Base-by-base conservation (phyloP, 2,329 filamentous ascomycete genomes). In the Alternaria sp. region DNA sequence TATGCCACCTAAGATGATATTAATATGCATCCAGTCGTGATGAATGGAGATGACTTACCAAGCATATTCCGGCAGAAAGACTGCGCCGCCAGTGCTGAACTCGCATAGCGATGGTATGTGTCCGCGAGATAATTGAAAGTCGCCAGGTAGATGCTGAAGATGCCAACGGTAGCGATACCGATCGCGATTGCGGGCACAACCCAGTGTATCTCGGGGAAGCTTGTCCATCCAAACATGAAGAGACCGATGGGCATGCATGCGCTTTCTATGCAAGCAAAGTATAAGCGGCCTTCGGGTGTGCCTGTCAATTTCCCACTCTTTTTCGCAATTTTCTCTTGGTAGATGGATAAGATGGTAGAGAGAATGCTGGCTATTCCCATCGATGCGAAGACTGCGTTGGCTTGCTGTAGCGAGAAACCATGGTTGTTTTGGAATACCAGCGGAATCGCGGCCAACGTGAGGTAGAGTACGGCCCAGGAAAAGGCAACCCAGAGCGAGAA, bases 41-140 rank as follows among this genome's bases (percentile, higher is more conserved):
- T 15, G 6, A 25, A 37, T 6, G 56, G n/a, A 15, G 51, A 12
- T 10, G 20, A 62, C 72, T 18, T 64, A 78, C 76, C 93, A 0
- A 97, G 82, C 2, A 97, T 83, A 76, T 97, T 97, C 11, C 94
- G 88, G 72, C 92, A 95, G 77, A 92, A 96, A 15, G 88, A 91
- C 82, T 97, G 93, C 1, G 94, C 93, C 0, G 94, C 94, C 6
- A 97, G 83, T 0, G 94, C 94, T 1, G 92, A 96, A 43, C 90
- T 93, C 0, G 94, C 93, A 72, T 95, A 97, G 3, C 87, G 85
- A 75, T 94, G 91, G 78, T 97, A 97, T 2, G 90, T 90, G 75
- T 97, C 94, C 20, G 94, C 93, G 2, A 97, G 85, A 71, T 97
- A 97, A 77, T 97, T 97, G 82, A 97, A 97, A 0, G 93, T 92